Conservation (phyloP, 345 rosid species). For the Psidium guajava region DNA sequence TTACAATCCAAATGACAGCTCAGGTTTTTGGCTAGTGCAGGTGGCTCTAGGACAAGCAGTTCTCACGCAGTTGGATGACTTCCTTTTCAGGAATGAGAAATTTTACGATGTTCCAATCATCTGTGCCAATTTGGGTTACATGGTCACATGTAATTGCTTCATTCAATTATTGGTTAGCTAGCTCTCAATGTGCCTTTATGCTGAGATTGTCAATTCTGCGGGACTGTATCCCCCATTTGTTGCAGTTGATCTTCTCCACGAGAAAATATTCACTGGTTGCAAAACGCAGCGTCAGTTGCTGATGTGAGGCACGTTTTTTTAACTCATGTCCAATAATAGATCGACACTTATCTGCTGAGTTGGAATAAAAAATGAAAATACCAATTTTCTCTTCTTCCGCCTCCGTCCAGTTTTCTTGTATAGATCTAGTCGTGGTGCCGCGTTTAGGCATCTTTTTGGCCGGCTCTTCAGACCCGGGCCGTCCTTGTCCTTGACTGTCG, state of each 20-base stretch:
- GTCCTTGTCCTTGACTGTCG: not conserved
- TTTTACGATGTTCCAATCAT: not conserved
- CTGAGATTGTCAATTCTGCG: not conserved
- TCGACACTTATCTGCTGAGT: not conserved
- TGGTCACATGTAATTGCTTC: not conserved
- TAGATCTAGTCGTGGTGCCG: not conserved
- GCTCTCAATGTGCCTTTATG: not conserved
- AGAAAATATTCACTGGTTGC: not conserved
- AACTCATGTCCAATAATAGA: not conserved
- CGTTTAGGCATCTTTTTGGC: not conserved
- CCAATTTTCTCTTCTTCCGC: rapidly evolving
- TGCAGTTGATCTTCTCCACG: not conserved
- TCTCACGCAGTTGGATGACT: not conserved
- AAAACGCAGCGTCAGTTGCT: no score
- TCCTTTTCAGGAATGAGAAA: not conserved
- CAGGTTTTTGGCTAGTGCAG: not conserved
- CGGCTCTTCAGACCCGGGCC: not conserved
- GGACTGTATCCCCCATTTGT: not conserved
- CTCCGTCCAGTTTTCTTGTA: not conserved
- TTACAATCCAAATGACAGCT: not conserved
- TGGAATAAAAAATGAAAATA: not conserved
- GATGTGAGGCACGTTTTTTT: not conserved
- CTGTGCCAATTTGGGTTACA: not conserved
- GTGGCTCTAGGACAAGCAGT: rapidly evolving
- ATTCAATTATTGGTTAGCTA: not conserved